A percentile compares a stretch with the other conserved stretches of the same genome.
Conservation (phyloP, 768 basidiomycete species). For the Clitopilus hobsonii region DNA sequence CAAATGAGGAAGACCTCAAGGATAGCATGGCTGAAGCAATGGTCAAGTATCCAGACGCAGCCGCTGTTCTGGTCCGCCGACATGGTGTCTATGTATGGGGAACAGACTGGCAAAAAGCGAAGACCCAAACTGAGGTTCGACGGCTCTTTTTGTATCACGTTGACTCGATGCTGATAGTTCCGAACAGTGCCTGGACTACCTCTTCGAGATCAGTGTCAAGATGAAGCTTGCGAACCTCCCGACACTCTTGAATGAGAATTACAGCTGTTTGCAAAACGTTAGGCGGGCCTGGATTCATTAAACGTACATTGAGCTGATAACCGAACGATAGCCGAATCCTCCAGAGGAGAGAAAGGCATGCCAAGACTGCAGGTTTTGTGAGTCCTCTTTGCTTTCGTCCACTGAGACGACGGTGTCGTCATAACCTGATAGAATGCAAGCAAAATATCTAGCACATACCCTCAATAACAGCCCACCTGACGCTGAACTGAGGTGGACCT, state of each 20-base stretch:
- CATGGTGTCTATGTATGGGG: conserved; percentile 90
- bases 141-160: neutral
- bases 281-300: too few relatives aligned
- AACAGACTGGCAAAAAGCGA: conserved; percentile 84
- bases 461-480: too few relatives aligned
- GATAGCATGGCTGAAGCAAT: conserved; percentile 88
- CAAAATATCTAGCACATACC: too few relatives aligned
- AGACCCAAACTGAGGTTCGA: conserved; percentile 76
- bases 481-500: too few relatives aligned
- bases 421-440: too few relatives aligned
- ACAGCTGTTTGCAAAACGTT: too few relatives aligned
- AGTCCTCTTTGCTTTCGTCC: too few relatives aligned
- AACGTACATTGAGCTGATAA: too few relatives aligned
- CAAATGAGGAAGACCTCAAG: conserved; percentile 83
- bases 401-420: too few relatives aligned
- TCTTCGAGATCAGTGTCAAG: conserved; percentile 85
- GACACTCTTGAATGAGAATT: conserved; percentile 33
- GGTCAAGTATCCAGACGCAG: conserved; percentile 72
- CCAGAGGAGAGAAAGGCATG: too few relatives aligned
- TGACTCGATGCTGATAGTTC: conserved; percentile 8
- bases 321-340: too few relatives aligned
- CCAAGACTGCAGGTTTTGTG: too few relatives aligned
- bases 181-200: conserved; percentile 77
- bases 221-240: conserved; percentile 65
- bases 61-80: conserved; percentile 70